Evolutionary conservation across 1,284 basidiomycete genomes (phyloP).

Genomic region (Melampsora larici-populina): DNA sequence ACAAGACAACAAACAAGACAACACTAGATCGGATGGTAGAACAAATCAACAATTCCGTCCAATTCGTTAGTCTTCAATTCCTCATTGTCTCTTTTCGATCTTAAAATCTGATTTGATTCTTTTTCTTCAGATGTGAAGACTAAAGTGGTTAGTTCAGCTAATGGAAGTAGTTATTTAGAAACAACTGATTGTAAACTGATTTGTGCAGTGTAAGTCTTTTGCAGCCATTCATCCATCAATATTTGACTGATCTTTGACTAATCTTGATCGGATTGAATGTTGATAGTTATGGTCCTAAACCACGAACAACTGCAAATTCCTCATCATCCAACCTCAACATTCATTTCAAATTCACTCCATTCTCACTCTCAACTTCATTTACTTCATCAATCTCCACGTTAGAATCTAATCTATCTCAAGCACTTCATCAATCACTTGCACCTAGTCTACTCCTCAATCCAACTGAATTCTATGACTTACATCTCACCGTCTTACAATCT

Average conservation of each 20-base stretch:
- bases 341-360: constrained; percentile 24
- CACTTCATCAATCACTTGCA: constrained; percentile 16
- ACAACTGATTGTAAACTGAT: constrained; percentile 17
- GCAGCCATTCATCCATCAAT: no score
- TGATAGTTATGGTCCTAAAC: constrained; percentile 19
- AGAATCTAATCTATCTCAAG: constrained; percentile 13
- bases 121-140: constrained; percentile 6
- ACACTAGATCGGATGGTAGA: constrained; percentile 15
- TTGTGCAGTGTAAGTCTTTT: constrained; percentile 27
- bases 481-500: constrained; percentile 27
- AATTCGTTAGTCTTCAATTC: background rate
- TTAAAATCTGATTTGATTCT: background rate
- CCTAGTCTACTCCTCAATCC: constrained; percentile 10
- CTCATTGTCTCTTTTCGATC: background rate
- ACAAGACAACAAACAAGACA: background rate
- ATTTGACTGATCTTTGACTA: no score
- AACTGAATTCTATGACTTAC: constrained; percentile 13
- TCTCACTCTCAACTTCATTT: no score
- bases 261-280: no score
- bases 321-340: constrained; percentile 8
- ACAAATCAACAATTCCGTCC: background rate
- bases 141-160: constrained; percentile 18
- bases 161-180: constrained; percentile 29
- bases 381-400: background rate
- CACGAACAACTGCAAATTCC: constrained; percentile 21